Evolutionary conservation across 176 grass and related monocot genomes (phyloP).

Genomic region (Oryza longistaminata): DNA sequence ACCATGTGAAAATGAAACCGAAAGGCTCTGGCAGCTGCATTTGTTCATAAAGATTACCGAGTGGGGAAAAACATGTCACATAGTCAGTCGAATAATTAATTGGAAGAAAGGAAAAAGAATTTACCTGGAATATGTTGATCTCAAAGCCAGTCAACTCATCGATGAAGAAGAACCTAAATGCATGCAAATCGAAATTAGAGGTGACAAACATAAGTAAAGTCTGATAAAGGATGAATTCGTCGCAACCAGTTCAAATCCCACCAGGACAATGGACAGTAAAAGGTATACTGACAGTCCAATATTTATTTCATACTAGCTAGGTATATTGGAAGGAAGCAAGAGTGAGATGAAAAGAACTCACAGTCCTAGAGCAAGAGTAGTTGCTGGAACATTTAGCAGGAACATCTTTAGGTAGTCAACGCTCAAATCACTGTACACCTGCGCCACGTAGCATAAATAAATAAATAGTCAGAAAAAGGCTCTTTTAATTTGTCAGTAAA

Average conservation of each 20-base stretch:
- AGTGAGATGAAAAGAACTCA: slow-evolving; percentile 11
- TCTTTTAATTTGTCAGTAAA: too few relatives aligned
- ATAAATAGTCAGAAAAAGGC: neutral
- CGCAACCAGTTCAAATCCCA: neutral
- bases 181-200: neutral
- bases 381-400: slow-evolving; percentile 61
- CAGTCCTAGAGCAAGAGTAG: slow-evolving; percentile 60
- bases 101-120: neutral
- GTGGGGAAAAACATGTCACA: neutral
- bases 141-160: slow-evolving; percentile 98
- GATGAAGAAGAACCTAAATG: slow-evolving; percentile 86
- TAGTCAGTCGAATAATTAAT: neutral
- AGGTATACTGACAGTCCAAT: slow-evolving; percentile 40
- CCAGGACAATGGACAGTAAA: neutral
- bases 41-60: slow-evolving; percentile 8
- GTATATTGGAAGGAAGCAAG: too few relatives aligned
- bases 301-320: too few relatives aligned
- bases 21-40: slow-evolving; percentile 92
- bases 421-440: slow-evolving; percentile 78
- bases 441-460: neutral
- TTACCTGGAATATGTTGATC: slow-evolving; percentile 54
- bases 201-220: neutral
- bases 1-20: slow-evolving; percentile 96
- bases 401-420: slow-evolving; percentile 80
- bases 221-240: neutral